Base-by-base conservation (phyloP, 306 rosid genomes). In the Albizia julibrissin region DNA sequence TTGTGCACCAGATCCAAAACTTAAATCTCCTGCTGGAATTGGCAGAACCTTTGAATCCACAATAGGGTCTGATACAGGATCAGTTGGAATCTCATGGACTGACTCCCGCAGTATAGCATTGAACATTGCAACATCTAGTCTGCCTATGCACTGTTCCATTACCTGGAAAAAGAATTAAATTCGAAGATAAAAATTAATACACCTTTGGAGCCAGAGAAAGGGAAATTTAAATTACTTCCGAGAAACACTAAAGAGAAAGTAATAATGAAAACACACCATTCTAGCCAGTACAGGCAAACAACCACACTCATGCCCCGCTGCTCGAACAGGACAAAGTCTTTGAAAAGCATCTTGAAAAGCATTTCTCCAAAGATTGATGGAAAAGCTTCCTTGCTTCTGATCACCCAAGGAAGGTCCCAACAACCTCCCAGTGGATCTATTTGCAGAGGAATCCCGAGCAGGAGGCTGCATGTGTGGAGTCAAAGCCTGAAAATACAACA, bases 1-100 rank as follows among this genome's bases (percentile, higher is more conserved):
- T 74, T 93, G 99, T 74, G 99, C 99, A 79, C 99, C 99, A 42
- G 99, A 95, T 26, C 99, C 97, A 73, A 95, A 95, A 82, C 99
- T 95, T 89, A 95, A 88, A 84, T 95, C 88, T 69, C 99, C 99
- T 31, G 98, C 98, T 9, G 97, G 97, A 84, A 95, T 95, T 34
- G 99, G 98, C 85, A 95, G 86, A 85, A 95, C 99, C 82, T 87
- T 91, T 39, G 97, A 86, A 88, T 95, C 99, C 56, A 93, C 82
- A 34, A 95, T 93, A 76, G 99, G 99, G 83, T 95, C 99, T 39
- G 99, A 95, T 65, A 95, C 84, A 31, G 99, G 99, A 86, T 95
- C 99, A 37, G 98, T 95, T 31, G 99, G 99, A 72, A 95, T 89
- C 88, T 95, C 99, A 73, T 87, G 89, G 76, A 90, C 96, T 26